Evolutionary conservation across 139 green algal species (phyloP), one percentile per base, ranked within the genome.

Genomic region (Microglena sp.): DNA sequence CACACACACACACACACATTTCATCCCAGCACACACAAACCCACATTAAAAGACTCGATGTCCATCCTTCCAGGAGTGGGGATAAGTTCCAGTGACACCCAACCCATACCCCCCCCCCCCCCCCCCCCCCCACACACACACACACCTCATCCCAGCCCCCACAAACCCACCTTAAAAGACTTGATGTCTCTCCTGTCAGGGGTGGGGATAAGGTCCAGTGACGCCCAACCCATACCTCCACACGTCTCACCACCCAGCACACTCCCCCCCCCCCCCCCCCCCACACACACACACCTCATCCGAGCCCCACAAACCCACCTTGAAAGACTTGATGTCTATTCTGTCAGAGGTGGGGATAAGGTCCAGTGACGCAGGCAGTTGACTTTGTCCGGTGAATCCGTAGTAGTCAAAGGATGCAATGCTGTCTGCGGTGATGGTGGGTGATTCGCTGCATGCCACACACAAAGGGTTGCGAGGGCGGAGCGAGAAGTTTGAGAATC

Each of bases 401-500:
- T 45, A 45, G 58, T 65, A 65, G 33, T 65, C 33, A 65, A 33
- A 65, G 33, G 4, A 15, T 11, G 33, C 33, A 5, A 67, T 26
- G 22, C 26, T 31, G 5, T 28, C 11, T 35, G 28, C 27, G n/a
- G 72, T 92, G 58, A 94, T 79, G 33, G 55, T 26, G 6, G 83
- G 71, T 0, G 28, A 2, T 0, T 62, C 2, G 2, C 90, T 84
- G 66, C 90, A 96, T 0, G 85, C 78, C 5, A 79, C 59, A 61
- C 91, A 96, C 26, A 29, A 27, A 1, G 76, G 33, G 21, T 27
- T 69, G 71, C 74, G 79, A 15, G 55, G 54, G 2, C 86, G 77
- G 53, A 96, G 77, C 67, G 85, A 88, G n/a, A 96, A 75, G 7
- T 59, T 77, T 15, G 74, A 83, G 73, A 95, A 91, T 22, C 82